phyloP scores from a whole-genome alignment of 208 protist species.

The Blastocrithidia nonstop region DNA sequence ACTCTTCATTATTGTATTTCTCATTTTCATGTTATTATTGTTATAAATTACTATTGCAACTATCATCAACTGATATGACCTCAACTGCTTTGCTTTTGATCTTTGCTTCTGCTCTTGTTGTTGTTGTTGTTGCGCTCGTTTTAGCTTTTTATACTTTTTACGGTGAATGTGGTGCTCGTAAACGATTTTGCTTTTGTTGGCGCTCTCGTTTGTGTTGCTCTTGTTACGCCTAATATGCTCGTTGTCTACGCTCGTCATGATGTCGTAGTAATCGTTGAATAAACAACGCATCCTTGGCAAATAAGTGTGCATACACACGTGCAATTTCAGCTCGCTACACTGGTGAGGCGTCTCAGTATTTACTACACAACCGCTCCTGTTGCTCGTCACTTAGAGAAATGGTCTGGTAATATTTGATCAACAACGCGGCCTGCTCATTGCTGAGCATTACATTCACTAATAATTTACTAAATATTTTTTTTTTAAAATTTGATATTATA shows the following conservation, averaged over 20 bases:
- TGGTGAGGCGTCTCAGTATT: slow-evolving; percentile 55
- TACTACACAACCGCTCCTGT: slow-evolving; percentile 35
- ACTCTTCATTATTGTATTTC: too few relatives aligned
- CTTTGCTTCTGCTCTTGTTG: not conserved
- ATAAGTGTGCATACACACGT: slow-evolving; percentile 47
- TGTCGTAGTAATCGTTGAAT: slow-evolving; percentile 54
- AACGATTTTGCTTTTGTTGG: not conserved
- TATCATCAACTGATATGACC: too few relatives aligned
- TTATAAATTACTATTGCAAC: too few relatives aligned
- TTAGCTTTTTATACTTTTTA: not conserved
- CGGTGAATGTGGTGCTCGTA: not conserved
- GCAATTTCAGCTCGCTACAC: slow-evolving; percentile 57
- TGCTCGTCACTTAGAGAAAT: slow-evolving; percentile 43
- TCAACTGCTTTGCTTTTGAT: too few relatives aligned
- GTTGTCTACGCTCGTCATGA: slow-evolving; percentile 16
- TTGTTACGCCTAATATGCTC: not conserved
- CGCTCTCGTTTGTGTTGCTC: not conserved
- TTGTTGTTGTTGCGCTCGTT: not conserved
- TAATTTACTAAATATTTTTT: not conserved
- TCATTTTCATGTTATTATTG: too few relatives aligned
- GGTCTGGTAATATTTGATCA: slow-evolving; percentile 50
- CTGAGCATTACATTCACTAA: slow-evolving; percentile 50
- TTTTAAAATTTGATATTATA: too few relatives aligned
- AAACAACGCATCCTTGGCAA: slow-evolving; percentile 46
- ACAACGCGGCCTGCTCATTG: slow-evolving; percentile 33